Evolutionary conservation across 2,329 filamentous ascomycete genomes (phyloP), one percentile per base, ranked within the genome.

Genomic region (Cladobotryum mycophilum): DNA sequence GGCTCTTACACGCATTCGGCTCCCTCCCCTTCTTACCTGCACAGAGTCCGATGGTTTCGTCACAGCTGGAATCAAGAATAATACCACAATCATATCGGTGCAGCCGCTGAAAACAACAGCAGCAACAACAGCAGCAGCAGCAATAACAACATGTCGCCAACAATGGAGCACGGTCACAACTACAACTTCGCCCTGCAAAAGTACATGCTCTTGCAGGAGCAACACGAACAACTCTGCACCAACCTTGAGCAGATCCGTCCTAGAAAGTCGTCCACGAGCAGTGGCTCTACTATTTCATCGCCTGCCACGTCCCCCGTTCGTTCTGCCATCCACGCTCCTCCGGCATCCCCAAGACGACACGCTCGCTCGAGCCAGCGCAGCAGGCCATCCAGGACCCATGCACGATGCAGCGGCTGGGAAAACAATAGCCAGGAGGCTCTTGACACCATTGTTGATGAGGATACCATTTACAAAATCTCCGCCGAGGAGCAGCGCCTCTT

Each of bases 241-340:
- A 74, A 76, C 54, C 74, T 81, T 53, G 70, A 79, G 56, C 71
- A 74, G 53, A 73, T 81, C 47, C 74, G 72, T 40, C 72, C 69
- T 15, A 72, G 68, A 44, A 69, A 65, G 22, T 56, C 52, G 15
- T 61, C 57, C 12, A 54, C 60, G 6, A 61, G 68, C 53, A 66
- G 58, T 48, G 61, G 65, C 13, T 70, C 71, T 2, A 66, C 68
- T 11, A 58, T 67, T 44, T 72, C 72, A 2, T 75, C 83, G 63
- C 74, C 82, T 66, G 69, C 82, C 63, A 76, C 78, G 62, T 84
- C 84, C 63, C 79, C 76, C 61, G 72, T 79, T 66, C 63, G 84
- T 70, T 64, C 76, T 76, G 55, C 78, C 76, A 60, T 74, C 78
- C 49, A 73, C 74, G 65, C 56, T 12, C 54, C 66, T 65, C 61